Evolutionary conservation across 2,329 filamentous ascomycete species (phyloP).

Genomic region (Diaporthe citriasiana): DNA sequence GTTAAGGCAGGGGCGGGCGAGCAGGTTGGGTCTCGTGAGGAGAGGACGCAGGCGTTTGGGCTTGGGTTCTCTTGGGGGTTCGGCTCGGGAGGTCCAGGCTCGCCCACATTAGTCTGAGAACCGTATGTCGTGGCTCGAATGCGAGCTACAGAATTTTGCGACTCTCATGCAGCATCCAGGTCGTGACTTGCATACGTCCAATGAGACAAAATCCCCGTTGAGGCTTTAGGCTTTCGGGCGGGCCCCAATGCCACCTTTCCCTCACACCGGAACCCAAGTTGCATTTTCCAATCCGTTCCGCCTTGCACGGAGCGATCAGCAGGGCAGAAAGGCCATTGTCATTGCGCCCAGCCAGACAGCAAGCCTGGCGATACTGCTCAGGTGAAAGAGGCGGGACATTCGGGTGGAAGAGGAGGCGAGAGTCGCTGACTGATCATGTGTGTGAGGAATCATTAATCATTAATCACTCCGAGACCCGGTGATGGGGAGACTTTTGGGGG

Average conservation of each 20-base stretch:
- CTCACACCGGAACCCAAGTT: constrained; percentile 12
- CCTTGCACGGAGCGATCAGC: background rate
- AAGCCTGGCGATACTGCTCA: background rate
- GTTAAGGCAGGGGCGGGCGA: constrained; percentile 14
- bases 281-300: constrained; percentile 23
- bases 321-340: constrained; percentile 10
- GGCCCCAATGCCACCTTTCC: constrained; percentile 38
- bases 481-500: constrained; percentile 5
- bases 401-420: constrained; percentile 14
- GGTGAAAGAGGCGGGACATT: background rate
- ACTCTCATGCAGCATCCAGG: constrained; percentile 44
- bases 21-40: constrained; percentile 36
- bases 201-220: constrained; percentile 38
- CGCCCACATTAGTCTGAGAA: constrained; percentile 53
- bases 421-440: constrained; percentile 18
- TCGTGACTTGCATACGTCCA: constrained; percentile 41
- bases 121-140: constrained; percentile 59
- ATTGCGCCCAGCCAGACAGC: constrained; percentile 7
- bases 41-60: constrained; percentile 33
- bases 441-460: constrained; percentile 29
- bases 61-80: constrained; percentile 32
- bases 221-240: constrained; percentile 41
- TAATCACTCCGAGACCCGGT: constrained; percentile 12
- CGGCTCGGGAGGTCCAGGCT: constrained; percentile 46
- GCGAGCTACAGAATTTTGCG: constrained; percentile 48